A percentile compares a stretch with the other conserved stretches of the same genome.
phyloP scores from a whole-genome alignment of 139 green algal species.

The Volvox reticuliferus region DNA sequence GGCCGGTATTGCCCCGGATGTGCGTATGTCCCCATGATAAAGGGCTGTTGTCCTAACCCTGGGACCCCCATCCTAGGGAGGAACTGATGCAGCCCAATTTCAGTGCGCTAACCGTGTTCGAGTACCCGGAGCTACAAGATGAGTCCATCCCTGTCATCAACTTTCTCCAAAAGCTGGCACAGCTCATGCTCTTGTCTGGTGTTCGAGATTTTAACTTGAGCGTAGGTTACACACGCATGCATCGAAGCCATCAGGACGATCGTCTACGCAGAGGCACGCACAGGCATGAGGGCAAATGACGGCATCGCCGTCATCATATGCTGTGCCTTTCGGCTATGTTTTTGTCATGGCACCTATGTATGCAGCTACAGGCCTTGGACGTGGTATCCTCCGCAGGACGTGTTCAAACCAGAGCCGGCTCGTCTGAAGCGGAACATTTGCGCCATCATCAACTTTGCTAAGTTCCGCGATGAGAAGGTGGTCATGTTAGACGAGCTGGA shows the following conservation, averaged over 20 bases:
- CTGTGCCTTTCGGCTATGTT: no score
- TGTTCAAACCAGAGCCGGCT: slow-evolving; percentile 89
- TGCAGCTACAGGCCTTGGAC: not conserved
- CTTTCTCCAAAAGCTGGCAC: slow-evolving; percentile 77
- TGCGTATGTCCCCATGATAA: no score
- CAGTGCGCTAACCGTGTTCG: slow-evolving; percentile 83
- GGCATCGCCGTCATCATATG: no score
- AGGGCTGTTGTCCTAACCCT: not conserved
- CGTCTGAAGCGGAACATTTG: slow-evolving; percentile 84
- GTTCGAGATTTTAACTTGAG: slow-evolving; percentile 90
- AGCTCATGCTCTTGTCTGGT: slow-evolving; percentile 82
- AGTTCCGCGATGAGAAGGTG: slow-evolving; percentile 94
- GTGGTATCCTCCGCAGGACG: slow-evolving; percentile 70
- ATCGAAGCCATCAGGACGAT: no score
- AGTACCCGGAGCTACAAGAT: slow-evolving; percentile 96
- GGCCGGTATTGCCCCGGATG: no score
- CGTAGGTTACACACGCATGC: slow-evolving; percentile 37
- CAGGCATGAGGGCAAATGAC: no score
- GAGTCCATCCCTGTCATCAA: slow-evolving; percentile 87
- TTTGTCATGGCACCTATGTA: no score
- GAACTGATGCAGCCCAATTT: slow-evolving; percentile 92
- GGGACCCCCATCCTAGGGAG: slow-evolving; percentile 67
- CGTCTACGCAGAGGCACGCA: no score
- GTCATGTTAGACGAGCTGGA: slow-evolving; percentile 39
- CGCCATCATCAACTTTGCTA: slow-evolving; percentile 97